Evolutionary conservation across 1,284 basidiomycete genomes (phyloP), one percentile per base, ranked within the genome.

Genomic region (Cryptococcus jaspeensis): DNA sequence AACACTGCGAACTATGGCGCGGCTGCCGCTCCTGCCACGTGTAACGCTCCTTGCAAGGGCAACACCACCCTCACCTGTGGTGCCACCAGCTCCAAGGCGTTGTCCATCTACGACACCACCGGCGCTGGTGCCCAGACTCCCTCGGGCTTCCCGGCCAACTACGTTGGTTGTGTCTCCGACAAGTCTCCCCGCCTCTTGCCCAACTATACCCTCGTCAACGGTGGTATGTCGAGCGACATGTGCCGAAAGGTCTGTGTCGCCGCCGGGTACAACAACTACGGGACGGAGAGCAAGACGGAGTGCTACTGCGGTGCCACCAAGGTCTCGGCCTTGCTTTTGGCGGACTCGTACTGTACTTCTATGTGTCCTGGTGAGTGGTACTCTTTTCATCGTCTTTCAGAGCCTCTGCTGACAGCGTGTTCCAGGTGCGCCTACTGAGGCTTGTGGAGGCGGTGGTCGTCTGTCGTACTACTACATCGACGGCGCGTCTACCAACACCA

Each of bases 61-160:
- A 61, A 58, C 49, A 52, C 49, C n/a, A 59, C 55, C 15, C 46
- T 59, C 43, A 64, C 50, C 13, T 72, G 67, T 50, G 70, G 70
- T 43, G 62, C 54, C 11, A 46, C 38, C 20, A 58, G 53, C 56
- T 56, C 55, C n/a, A 47, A 51, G 32, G 50, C 60, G 36, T 39
- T 59, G 16, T 62, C 62, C 3, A 48, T 67, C 50, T 72, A 63
- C 60, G 66, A 72, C 59, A 70, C 69, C 11, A 64, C 58, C 25
- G 67, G 67, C n/a, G 55, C 62, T 3, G 70, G 66, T 1, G 55
- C 67, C 9, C 20, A 38, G 9, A 23, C 52, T 13, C 53, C 56
- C 5, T 15, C 61, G 9, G 64, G 64, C 16, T 64, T 49, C 46
- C 62, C 64, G 6, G 40, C 53, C 39, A 60, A 64, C 58, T 71